Conservation (phyloP, 129 eudicot species). For the Saussurea involucrata region DNA sequence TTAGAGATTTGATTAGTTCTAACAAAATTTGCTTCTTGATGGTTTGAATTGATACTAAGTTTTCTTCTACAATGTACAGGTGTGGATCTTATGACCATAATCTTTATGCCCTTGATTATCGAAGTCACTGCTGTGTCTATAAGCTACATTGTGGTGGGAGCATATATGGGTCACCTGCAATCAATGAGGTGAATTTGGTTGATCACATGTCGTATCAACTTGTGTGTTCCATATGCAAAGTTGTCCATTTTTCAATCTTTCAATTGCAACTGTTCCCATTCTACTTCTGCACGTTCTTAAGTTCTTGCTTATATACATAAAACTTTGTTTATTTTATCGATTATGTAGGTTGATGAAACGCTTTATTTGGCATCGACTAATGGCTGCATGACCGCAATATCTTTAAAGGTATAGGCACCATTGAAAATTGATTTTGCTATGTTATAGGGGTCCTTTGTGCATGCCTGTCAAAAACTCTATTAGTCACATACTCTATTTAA, state of each 20-base stretch:
- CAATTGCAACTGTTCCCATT: background rate
- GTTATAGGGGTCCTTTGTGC: background rate
- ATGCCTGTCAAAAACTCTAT: background rate
- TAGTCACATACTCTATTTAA: background rate
- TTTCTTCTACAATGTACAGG: slow-evolving; percentile 33
- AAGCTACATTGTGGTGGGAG: slow-evolving; percentile 80
- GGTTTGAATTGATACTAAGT: background rate
- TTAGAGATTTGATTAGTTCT: no score
- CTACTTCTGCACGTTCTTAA: background rate
- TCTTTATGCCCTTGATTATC: slow-evolving; percentile 80
- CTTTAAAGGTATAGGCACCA: slow-evolving; percentile 36
- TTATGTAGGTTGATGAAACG: slow-evolving; percentile 47
- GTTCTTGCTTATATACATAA: slow-evolving; percentile 1
- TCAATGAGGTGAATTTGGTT: slow-evolving; percentile 53
- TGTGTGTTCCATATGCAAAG: background rate
- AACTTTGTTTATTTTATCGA: background rate
- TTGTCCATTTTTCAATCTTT: background rate
- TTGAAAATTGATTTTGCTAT: slow-evolving; percentile 1
- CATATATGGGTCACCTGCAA: slow-evolving; percentile 79
- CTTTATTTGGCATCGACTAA: slow-evolving; percentile 85
- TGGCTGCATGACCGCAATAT: slow-evolving; percentile 72
- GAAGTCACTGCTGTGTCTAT: slow-evolving; percentile 49
- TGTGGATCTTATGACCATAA: slow-evolving; percentile 92
- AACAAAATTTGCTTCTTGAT: no score
- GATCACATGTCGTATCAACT: background rate